A percentile compares a stretch with the other conserved stretches of the same genome.
Conservation (phyloP, 768 basidiomycete species). For the Botryobasidium botryosum region DNA sequence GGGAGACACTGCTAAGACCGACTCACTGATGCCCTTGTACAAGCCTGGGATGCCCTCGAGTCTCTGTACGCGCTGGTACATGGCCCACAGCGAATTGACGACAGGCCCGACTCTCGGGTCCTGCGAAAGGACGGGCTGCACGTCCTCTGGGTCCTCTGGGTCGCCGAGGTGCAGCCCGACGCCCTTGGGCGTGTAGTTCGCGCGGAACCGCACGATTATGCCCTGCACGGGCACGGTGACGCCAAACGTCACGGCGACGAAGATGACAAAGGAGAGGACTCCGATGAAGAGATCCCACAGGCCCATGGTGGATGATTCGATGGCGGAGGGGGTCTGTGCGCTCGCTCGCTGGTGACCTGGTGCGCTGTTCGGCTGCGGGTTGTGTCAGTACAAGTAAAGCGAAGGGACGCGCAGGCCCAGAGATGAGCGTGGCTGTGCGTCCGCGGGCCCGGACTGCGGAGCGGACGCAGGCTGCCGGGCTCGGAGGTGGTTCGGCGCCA, state of each 20-base stretch:
- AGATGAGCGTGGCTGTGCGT: too few relatives aligned
- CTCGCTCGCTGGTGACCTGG: too few relatives aligned
- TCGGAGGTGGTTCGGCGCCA: too few relatives aligned
- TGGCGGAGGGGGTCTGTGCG: too few relatives aligned
- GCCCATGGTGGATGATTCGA: too few relatives aligned
- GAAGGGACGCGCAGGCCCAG: too few relatives aligned
- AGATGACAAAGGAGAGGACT: neutral
- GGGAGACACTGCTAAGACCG: too few relatives aligned
- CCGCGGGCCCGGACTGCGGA: too few relatives aligned
- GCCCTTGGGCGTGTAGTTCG: slow-evolving; percentile 75
- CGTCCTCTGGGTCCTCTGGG: slow-evolving; percentile 30
- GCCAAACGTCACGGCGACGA: neutral
- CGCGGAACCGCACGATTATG: slow-evolving; percentile 26
- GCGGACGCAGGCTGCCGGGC: too few relatives aligned
- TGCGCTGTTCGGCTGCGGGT: too few relatives aligned
- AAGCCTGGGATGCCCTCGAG: slow-evolving; percentile 65
- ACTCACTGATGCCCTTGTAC: slow-evolving; percentile 61
- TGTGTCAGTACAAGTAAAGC: too few relatives aligned
- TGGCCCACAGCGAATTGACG: slow-evolving; percentile 39
- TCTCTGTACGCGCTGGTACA: slow-evolving; percentile 50
- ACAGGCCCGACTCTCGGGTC: slow-evolving; percentile 36
- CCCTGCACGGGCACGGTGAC: slow-evolving; percentile 10
- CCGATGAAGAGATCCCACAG: neutral
- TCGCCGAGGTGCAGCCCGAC: slow-evolving; percentile 64
- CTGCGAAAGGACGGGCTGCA: slow-evolving; percentile 51